Evolutionary conservation across 768 basidiomycete species (phyloP), one percentile per base, ranked within the genome.

Genomic region (Sarcodon sp.): DNA sequence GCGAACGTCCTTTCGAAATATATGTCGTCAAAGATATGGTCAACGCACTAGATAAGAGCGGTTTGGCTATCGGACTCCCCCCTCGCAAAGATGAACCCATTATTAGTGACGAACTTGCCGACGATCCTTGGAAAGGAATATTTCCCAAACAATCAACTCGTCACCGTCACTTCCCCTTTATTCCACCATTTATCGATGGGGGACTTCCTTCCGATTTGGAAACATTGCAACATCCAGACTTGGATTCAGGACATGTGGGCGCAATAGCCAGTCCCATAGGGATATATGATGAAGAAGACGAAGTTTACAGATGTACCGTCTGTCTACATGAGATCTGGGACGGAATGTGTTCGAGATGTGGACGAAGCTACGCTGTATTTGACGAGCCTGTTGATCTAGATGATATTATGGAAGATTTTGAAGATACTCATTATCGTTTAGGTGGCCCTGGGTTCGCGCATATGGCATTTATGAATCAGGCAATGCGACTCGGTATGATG

Each of bases 291-390:
- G 84, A 87, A 53, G 87, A 88, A 50, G 83, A 80, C 9, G 82
- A 79, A 1, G 70, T 89, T n/a, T 81, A 77, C 56, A 73, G 87
- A 13, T 90, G 87, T 59, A 56, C 77, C 12, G 79, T 80, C 38
- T 89, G 86, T 53, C 72, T 79, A 69, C 78, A 88, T 56, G 87
- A 90, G 63, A 83, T 90, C 51, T 77, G 72, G 74, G 77, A 69
- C 51, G 83, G 82, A 1, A 58, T 69, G 16, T 90, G 87, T 57
- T 70, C 77, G 4, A 56, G 57, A 9, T 89, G 87, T 54, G 67
- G 72, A 31, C 71, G 83, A 33, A 61, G 60, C 15, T 87, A 86
- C 55, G 12, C 8, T 39, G 18, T 36, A 49, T 43, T 33, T 15
- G 35, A 37, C 35, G 36, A 47, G 31, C 39, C 36, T 6, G 54